Evolutionary conservation across 306 rosid species (phyloP).

Genomic region (Pyrus bretschneideri): DNA sequence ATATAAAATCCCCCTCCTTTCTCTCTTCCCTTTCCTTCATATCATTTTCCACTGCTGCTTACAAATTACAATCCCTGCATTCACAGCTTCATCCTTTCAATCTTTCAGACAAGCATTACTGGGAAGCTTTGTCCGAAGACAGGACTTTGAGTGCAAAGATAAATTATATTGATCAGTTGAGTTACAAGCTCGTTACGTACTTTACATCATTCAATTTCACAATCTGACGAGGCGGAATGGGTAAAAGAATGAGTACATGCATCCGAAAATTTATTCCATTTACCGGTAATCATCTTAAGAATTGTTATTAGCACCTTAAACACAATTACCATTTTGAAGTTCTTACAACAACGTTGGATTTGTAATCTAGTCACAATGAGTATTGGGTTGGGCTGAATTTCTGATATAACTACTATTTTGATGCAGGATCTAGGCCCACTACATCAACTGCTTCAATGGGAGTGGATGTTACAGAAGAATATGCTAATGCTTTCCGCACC

Average conservation of each 20-base stretch:
- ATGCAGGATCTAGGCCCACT: constrained; percentile 8
- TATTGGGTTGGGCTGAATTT: no score
- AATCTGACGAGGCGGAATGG: constrained; percentile 16
- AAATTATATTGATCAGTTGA: not conserved
- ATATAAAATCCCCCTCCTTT: not conserved
- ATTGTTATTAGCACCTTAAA: no score
- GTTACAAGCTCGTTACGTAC: not conserved
- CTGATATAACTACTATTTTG: not conserved
- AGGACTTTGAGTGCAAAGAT: not conserved
- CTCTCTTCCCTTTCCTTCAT: not conserved
- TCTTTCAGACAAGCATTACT: not conserved
- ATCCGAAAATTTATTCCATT: constrained; percentile 31
- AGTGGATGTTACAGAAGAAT: constrained; percentile 62
- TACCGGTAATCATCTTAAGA: constrained; percentile 16
- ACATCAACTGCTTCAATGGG: constrained; percentile 6
- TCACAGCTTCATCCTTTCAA: not conserved
- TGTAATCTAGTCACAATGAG: no score
- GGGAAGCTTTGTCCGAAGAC: not conserved
- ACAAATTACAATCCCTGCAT: no score
- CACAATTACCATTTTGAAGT: not conserved
- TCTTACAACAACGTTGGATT: not conserved
- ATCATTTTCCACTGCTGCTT: not conserved
- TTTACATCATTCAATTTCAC: not conserved
- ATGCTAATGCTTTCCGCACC: constrained; percentile 74
- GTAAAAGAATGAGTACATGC: constrained; percentile 21